Base-by-base conservation (phyloP, 2,329 filamentous ascomycete genomes). In the Calonectria naviculata region DNA sequence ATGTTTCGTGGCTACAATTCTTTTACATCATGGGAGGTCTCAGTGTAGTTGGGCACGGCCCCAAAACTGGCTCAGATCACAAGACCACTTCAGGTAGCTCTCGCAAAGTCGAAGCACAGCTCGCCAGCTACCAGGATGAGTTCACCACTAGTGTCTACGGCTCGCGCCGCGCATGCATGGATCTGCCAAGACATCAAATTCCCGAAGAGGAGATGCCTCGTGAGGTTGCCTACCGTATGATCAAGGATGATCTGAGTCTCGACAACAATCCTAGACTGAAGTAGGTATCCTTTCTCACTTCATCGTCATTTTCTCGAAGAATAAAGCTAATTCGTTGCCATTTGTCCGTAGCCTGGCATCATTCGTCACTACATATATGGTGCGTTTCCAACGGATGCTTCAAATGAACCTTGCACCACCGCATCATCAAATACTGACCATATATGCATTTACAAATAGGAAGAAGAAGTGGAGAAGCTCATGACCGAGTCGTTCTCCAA, bases 301-400 rank as follows among this genome's bases (percentile, higher is more conserved):
- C 19, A 46, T 54, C 6, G 10, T 8, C 3, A 36, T 26, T 47
- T 19, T 6, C 24, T 28, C 12, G 9, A 19, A 6, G 10, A 12
- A 10, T 8, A 34, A 49, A 28, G 38, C 61, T 28, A 65, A 73
- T 70, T 31, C 71, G 61, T 29, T 29, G n/a, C 42, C 41, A 19
- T 29, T 34, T 15, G 4, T 47, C 10, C 31, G 15, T 63, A 97
- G 94, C 83, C 85, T 98, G 78, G 95, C 96, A 31, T 95, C 93
- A 41, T 98, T 98, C 80, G 95, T 98, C 75, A 98, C 95, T 1
- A 98, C 96, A 0, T 98, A 97, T 86, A 98, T 98, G 95, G 93
- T 94, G 86, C 76, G 85, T 76, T 67, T 15, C 21, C 31, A 21
- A 42, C 36, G 9, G 21, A n/a, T 58, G 24, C 34, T 38, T 36